Conservation (phyloP, 2,329 filamentous ascomycete genomes). For the Colletotrichum spinosum region DNA sequence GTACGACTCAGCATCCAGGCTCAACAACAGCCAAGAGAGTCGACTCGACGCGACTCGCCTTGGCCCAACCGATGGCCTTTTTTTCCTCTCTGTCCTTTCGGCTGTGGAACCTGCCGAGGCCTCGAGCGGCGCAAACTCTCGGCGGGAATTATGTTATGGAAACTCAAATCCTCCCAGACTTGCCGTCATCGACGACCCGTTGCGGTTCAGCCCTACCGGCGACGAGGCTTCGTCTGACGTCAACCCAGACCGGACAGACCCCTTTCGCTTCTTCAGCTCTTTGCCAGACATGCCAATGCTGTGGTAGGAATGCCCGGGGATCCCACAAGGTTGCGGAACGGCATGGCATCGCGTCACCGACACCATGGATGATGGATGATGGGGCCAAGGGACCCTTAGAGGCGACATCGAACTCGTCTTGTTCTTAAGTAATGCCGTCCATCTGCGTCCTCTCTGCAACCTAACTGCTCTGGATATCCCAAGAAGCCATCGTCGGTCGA, state of each 20-base stretch:
- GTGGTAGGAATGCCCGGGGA: too few relatives aligned
- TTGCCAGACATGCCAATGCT: background rate
- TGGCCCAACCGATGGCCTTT: background rate
- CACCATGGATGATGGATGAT: too few relatives aligned
- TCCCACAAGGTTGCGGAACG: too few relatives aligned
- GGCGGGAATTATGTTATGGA: slow-evolving; percentile 37
- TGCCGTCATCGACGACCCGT: slow-evolving; percentile 26
- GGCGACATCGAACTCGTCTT: too few relatives aligned
- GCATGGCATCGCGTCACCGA: slow-evolving; percentile 24
- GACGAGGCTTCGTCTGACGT: slow-evolving; percentile 24
- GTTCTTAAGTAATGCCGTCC: slow-evolving; percentile 23
- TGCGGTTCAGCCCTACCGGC: slow-evolving; percentile 28
- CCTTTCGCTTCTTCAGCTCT: slow-evolving; percentile 3
- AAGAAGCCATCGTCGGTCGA: background rate
- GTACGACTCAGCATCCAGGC: too few relatives aligned
- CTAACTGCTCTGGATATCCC: background rate
- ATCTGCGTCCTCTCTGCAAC: background rate
- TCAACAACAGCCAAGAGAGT: too few relatives aligned
- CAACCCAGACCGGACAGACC: slow-evolving; percentile 9
- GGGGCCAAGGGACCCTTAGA: too few relatives aligned
- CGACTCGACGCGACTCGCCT: too few relatives aligned
- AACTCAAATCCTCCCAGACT: slow-evolving; percentile 18
- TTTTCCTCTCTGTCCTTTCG: background rate
- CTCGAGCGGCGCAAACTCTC: slow-evolving; percentile 8
- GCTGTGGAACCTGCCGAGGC: slow-evolving; percentile 30